Evolutionary conservation across 148 eudicot genomes (phyloP).

Genomic region (Fagopyrum tataricum): DNA sequence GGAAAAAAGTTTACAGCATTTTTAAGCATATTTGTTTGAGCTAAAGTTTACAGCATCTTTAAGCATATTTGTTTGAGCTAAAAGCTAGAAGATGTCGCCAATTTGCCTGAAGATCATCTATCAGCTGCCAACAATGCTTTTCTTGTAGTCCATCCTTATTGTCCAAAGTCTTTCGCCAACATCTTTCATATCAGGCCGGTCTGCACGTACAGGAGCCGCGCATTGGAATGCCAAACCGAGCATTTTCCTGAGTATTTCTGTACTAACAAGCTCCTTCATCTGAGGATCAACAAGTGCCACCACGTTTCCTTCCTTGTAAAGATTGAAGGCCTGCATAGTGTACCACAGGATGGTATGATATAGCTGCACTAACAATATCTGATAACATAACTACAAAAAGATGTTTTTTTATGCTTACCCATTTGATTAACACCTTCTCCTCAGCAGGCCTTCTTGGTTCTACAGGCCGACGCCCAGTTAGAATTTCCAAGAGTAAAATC

Average conservation of each 20-base stretch:
- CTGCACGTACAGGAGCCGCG: conserved; percentile 70
- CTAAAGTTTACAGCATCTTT: too few species aligned
- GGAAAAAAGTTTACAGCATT: background rate
- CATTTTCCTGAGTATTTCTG: conserved; percentile 53
- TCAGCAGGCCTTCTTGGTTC: conserved; percentile 55
- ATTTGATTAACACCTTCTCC: conserved; percentile 73
- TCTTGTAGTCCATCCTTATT: conserved; percentile 62
- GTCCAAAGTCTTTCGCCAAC: conserved; percentile 83
- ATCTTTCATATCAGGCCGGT: conserved; percentile 88
- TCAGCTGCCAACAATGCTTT: background rate
- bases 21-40: background rate
- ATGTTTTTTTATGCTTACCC: conserved; percentile 43
- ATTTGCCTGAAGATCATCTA: background rate
- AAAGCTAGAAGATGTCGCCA: conserved; percentile 5
- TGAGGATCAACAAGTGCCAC: conserved; percentile 55
- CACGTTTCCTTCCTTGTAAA: conserved; percentile 51
- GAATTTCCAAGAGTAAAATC: conserved; percentile 63
- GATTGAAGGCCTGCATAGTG: conserved; percentile 50
- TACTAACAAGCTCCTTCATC: conserved; percentile 46
- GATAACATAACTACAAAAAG: background rate
- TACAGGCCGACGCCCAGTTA: conserved; percentile 91
- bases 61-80: background rate
- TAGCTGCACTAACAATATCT: background rate
- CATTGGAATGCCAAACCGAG: conserved; percentile 69
- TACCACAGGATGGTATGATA: background rate